Evolutionary conservation across 2,329 filamentous ascomycete genomes (phyloP).

Genomic region (Pyrenochaeta sp.): DNA sequence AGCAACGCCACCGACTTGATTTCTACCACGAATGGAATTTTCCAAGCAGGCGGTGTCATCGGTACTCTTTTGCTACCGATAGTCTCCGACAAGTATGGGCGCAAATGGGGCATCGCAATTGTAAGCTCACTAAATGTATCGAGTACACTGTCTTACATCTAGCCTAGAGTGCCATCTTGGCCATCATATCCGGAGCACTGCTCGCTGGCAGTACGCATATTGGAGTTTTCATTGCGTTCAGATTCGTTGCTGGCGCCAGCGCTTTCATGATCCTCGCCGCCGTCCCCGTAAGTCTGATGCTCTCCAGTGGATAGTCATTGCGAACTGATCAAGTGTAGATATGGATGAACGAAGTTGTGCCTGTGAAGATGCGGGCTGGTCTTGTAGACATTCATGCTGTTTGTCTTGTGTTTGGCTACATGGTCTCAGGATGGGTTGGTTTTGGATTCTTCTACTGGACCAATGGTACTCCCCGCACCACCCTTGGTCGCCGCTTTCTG

Average conservation of each 20-base stretch:
- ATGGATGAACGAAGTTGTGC: slow-evolving; percentile 47
- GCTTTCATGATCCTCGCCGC: slow-evolving; percentile 43
- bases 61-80: slow-evolving; percentile 22
- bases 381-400: slow-evolving; percentile 47
- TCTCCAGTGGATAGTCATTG: not conserved
- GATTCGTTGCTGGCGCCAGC: slow-evolving; percentile 42
- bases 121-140: slow-evolving; percentile 4
- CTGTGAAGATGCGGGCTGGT: slow-evolving; percentile 40
- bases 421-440: slow-evolving; percentile 32
- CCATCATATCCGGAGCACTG: slow-evolving; percentile 36
- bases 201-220: slow-evolving; percentile 23
- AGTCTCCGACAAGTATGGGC: slow-evolving; percentile 22
- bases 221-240: slow-evolving; percentile 38
- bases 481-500: not conserved
- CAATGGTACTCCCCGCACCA: slow-evolving; percentile 3
- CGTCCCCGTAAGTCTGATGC: slow-evolving; percentile 36
- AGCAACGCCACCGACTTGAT: slow-evolving; percentile 22
- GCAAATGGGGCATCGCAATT: slow-evolving; percentile 29
- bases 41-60: slow-evolving; percentile 27
- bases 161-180: slow-evolving; percentile 25
- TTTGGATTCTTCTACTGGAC: slow-evolving; percentile 14
- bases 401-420: slow-evolving; percentile 31
- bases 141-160: not conserved
- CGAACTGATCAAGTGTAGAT: slow-evolving; percentile 13
- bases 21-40: slow-evolving; percentile 26